Evolutionary conservation across 495 filamentous ascomycete genomes (phyloP), one percentile per base, ranked within the genome.

Genomic region (Parathielavia hyrcaniae): DNA sequence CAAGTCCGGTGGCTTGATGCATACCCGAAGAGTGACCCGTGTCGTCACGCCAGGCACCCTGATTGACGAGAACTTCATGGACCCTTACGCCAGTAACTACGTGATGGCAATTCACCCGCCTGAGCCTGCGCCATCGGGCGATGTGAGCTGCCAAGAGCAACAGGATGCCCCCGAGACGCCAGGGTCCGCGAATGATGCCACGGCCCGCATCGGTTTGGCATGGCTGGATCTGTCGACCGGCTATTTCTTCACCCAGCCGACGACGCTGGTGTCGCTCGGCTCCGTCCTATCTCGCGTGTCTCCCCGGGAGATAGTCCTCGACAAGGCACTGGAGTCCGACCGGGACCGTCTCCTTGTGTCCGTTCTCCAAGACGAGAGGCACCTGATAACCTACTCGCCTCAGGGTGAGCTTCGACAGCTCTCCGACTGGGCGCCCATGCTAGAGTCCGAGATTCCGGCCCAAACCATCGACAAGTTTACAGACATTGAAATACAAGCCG

Each of bases 191-290:
- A 44, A 55, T 57, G 52, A 57, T 43, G 41, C 55, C 30, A 5
- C 55, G n/a, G 51, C 70, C 64, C 60, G 77, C 1, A 55, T 95
- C 58, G 95, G 95, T 11, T 72, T 99, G 40, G 88, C 95, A 23
- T 99, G 93, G 93, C 71, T 96, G 38, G 93, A 99, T 71, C 73
- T 97, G 10, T 96, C 92, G 32, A 99, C 93, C 6, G 95, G 93
- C 2, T 85, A 88, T 64, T 97, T 97, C 69, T 93, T 83, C 64
- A 95, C 89, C 4, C 89, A 97, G 68, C 74, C 77, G n/a, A 89
- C 89, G 7, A 84, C 85, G 4, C 66, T 89, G 11, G 77, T 81
- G 32, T 83, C 85, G 62, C 75, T 99, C 4, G 77, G 85, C 14
- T 91, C 89, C 14, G 83, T 87, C 9, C 79, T 96, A 48, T 85